Percentiles rank a stretch among this genome's conserved stretches.
Evolutionary conservation across 768 basidiomycete genomes (phyloP).

Genomic region (Cystofilobasidium ferigula): DNA sequence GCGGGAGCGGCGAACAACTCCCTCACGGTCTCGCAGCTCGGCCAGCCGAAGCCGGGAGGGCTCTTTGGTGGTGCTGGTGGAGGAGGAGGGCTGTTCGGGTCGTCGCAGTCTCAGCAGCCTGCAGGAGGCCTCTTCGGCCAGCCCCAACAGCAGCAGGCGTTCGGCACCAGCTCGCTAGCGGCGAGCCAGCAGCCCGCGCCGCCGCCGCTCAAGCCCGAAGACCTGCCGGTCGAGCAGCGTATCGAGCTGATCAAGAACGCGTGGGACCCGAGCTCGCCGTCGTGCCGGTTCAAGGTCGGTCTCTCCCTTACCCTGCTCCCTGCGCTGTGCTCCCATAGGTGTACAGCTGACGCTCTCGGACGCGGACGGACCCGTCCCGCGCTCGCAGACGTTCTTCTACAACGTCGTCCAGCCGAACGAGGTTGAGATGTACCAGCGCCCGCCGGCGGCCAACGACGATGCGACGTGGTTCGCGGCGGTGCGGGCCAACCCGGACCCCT

Average conservation of each 20-base stretch:
- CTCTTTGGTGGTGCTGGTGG: no score
- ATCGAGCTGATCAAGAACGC: constrained; percentile 34
- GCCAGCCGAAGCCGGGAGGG: constrained; percentile 28
- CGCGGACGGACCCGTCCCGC: background rate
- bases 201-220: constrained; percentile 22
- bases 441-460: constrained; percentile 34
- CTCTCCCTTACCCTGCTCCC: background rate
- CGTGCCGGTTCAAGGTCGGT: constrained; percentile 36
- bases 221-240: constrained; percentile 33
- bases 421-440: constrained; percentile 33
- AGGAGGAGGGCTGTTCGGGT: no score
- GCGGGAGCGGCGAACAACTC: constrained; percentile 4
- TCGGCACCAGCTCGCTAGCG: background rate
- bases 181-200: constrained; percentile 1
- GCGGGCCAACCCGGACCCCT: constrained; percentile 36
- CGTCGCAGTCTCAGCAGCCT: no score
- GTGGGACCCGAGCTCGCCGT: constrained; percentile 32
- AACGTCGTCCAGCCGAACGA: constrained; percentile 36
- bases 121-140: background rate
- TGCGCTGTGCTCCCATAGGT: constrained; percentile 12
- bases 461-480: constrained; percentile 34
- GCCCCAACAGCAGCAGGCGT: constrained; percentile 28
- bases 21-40: constrained; percentile 9
- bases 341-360: no score
- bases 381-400: constrained; percentile 35